Evolutionary conservation across 1,139 yeast species (phyloP).

Genomic region (Hyphopichia buzzinii): DNA sequence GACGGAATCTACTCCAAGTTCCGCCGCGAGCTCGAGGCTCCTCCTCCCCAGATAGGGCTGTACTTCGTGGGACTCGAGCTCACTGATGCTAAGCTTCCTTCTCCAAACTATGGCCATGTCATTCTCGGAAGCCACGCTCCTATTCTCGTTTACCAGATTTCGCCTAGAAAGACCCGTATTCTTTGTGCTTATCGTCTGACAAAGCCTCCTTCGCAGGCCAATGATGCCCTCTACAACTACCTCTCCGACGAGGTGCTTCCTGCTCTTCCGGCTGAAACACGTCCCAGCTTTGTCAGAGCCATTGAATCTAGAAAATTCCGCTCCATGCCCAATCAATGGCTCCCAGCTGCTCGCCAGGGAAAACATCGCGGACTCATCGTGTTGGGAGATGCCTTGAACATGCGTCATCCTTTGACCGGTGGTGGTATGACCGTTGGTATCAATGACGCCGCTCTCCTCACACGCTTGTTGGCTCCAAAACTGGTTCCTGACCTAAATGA

Average conservation of each 20-base stretch:
- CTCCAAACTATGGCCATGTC: conserved; percentile 82
- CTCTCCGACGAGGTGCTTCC: conserved; percentile 62
- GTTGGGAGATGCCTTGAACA: conserved; percentile 91
- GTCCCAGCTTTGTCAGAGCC: conserved; percentile 61
- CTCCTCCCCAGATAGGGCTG: conserved; percentile 68
- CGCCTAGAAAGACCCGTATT: conserved; percentile 79
- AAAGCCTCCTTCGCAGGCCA: conserved; percentile 66
- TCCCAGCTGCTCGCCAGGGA: conserved; percentile 66
- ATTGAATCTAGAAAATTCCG: conserved; percentile 52
- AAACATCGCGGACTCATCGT: conserved; percentile 74
- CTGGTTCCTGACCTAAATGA: conserved; percentile 60
- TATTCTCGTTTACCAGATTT: conserved; percentile 80
- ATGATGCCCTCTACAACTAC: conserved; percentile 61
- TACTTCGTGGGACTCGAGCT: conserved; percentile 85
- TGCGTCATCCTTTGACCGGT: conserved; percentile 98
- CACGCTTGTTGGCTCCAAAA: conserved; percentile 56
- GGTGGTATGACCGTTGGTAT: conserved; percentile 99
- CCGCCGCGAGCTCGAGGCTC: conserved; percentile 61
- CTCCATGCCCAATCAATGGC: conserved; percentile 92
- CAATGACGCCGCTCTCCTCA: conserved; percentile 74
- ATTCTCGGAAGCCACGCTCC: conserved; percentile 87
- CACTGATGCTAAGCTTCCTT: conserved; percentile 69
- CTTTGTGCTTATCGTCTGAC: conserved; percentile 81
- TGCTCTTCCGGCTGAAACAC: conserved; percentile 59
- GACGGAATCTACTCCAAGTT: conserved; percentile 96